Evolutionary conservation across 805 yeast species (phyloP).

Genomic region (Tetrapisispora arboricola): DNA sequence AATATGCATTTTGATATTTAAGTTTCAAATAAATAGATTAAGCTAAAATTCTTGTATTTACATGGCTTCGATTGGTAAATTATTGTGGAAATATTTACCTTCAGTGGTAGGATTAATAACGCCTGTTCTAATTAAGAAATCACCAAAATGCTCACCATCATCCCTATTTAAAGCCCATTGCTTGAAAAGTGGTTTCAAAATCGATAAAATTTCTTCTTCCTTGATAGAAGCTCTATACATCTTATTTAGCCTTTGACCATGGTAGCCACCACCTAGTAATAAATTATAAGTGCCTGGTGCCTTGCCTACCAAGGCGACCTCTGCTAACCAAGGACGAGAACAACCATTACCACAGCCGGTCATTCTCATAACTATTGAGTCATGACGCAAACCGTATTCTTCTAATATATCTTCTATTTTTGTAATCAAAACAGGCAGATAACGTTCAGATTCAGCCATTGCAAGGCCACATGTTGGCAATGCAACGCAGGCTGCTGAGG

Average conservation of each 20-base stretch:
- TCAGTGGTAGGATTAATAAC: slow-evolving; percentile 79
- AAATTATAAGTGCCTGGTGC: slow-evolving; percentile 89
- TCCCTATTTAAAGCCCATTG: slow-evolving; percentile 88
- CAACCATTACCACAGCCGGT: slow-evolving; percentile 99
- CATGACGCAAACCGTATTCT: slow-evolving; percentile 88
- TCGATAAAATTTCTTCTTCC: slow-evolving; percentile 76
- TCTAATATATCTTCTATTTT: slow-evolving; percentile 82
- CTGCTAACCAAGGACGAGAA: slow-evolving; percentile 97
- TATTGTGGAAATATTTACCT: slow-evolving; percentile 93
- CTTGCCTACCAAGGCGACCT: slow-evolving; percentile 90
- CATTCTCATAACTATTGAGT: slow-evolving; percentile 93
- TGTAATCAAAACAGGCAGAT: slow-evolving; percentile 66
- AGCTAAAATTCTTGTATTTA: not conserved
- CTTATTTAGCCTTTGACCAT: slow-evolving; percentile 87
- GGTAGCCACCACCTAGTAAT: slow-evolving; percentile 92
- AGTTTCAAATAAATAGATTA: not conserved
- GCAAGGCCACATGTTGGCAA: slow-evolving; percentile 98
- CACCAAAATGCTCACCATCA: slow-evolving; percentile 93
- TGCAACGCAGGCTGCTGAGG: slow-evolving; percentile 95
- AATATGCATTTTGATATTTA: not conserved
- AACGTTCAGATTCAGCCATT: slow-evolving; percentile 95
- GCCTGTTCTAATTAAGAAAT: slow-evolving; percentile 79
- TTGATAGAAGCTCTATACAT: slow-evolving; percentile 77
- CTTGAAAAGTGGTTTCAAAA: slow-evolving; percentile 78
- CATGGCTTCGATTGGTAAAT: slow-evolving; percentile 66